A percentile compares a stretch with the other conserved stretches of the same genome.
phyloP scores from a whole-genome alignment of 805 yeast genomes.

The Ogataea corticis region DNA sequence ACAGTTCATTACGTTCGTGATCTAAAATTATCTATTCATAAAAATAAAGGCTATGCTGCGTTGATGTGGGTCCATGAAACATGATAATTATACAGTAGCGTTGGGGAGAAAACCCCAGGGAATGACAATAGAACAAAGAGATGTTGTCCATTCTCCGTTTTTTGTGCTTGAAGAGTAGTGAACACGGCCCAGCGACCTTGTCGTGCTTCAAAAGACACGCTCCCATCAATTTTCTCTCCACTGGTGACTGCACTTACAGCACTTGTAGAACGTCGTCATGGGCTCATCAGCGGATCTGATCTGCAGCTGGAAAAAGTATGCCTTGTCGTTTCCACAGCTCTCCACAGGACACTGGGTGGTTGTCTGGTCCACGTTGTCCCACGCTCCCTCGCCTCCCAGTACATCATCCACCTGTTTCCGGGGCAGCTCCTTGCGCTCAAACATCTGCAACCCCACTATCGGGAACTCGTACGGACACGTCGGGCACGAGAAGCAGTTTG shows the following conservation, averaged over 20 bases:
- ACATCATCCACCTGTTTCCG: constrained; percentile 95
- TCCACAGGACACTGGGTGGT: constrained; percentile 89
- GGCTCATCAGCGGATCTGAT: constrained; percentile 99
- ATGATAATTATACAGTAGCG: no score
- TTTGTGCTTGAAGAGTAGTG: no score
- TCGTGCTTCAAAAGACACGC: no score
- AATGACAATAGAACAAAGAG: no score
- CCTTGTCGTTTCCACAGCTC: constrained; percentile 82
- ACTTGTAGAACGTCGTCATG: constrained; percentile 96
- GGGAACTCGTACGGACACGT: constrained; percentile 97
- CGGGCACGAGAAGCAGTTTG: constrained; percentile 78
- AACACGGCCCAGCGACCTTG: no score
- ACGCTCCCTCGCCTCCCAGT: constrained; percentile 93
- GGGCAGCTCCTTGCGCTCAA: constrained; percentile 77
- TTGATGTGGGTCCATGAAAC: no score
- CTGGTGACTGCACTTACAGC: constrained; percentile 89
- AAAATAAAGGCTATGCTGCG: no score
- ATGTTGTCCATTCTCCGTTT: no score
- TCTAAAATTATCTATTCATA: no score
- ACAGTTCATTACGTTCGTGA: no score
- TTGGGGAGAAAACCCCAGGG: no score
- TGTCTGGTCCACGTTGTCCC: constrained; percentile 99
- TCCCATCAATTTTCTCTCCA: constrained; percentile 95
- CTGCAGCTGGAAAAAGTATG: constrained; percentile 95
- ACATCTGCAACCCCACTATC: constrained; percentile 79